A percentile compares a stretch with the other conserved stretches of the same genome.
Evolutionary conservation across 768 basidiomycete genomes (phyloP).

Genomic region (Trametes sanguinea): DNA sequence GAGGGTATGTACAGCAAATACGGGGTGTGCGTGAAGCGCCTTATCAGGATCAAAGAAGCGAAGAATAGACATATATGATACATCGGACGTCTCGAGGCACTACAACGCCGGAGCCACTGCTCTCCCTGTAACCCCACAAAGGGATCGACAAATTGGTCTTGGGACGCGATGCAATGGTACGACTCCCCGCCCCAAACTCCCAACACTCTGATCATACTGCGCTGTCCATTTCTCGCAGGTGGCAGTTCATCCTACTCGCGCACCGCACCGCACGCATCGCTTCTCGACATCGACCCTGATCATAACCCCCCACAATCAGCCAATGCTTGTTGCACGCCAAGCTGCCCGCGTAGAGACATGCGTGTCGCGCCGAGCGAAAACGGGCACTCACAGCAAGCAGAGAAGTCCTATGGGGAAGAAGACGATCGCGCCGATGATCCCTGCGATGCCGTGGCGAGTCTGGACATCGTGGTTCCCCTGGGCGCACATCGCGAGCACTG

Average conservation of each 20-base stretch:
- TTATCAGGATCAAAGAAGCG: too few species aligned
- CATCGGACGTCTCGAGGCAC: too few species aligned
- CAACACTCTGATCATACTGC: not conserved
- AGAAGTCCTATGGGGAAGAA: constrained; percentile 29
- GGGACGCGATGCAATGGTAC: too few species aligned
- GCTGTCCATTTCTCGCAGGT: not conserved
- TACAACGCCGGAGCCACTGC: too few species aligned
- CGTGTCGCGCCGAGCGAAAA: not conserved
- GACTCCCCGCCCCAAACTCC: too few species aligned
- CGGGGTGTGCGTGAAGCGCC: too few species aligned
- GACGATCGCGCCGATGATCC: constrained; percentile 27
- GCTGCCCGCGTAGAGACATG: too few species aligned
- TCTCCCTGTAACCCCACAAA: too few species aligned
- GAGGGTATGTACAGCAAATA: too few species aligned
- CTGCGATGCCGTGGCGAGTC: constrained; percentile 25
- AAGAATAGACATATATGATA: too few species aligned
- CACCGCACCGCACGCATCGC: constrained; percentile 30
- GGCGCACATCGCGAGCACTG: constrained; percentile 27
- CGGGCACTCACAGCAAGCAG: constrained; percentile 27
- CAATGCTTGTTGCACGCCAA: not conserved
- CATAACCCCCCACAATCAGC: not conserved
- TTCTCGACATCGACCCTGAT: constrained; percentile 20
- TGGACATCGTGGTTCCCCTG: constrained; percentile 25
- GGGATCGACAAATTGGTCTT: too few species aligned
- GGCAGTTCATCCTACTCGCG: not conserved